Evolutionary conservation across 2,329 filamentous ascomycete genomes (phyloP), one percentile per base, ranked within the genome.

Genomic region (Arthrobotrys entomopaga): DNA sequence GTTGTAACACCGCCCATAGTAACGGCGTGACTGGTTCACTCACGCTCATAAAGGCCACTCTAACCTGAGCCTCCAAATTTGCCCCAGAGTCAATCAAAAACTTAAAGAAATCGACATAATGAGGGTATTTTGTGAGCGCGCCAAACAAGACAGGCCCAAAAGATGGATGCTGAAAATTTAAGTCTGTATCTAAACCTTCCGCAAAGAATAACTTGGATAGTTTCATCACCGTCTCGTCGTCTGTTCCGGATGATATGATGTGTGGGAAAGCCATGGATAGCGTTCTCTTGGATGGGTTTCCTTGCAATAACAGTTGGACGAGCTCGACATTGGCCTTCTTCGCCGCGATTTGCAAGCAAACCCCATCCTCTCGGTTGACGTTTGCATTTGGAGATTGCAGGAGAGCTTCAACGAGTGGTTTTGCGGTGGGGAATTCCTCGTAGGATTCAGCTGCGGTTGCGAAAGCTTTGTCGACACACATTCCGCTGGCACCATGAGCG

Each of bases 381-480:
- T 63, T 74, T 3, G 70, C 70, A 24, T 74, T 74, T 2, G 70
- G 49, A 16, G 70, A 63, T 40, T 59, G 46, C 11, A 74, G 26
- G 2, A 74, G 52, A 2, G 70, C 57, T 53, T 74, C 63, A 2
- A 74, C 57, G 3, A 74, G 52, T 5, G 63, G 57, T 43, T 74
- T 74, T 3, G 70, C 56, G 1, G 70, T 74, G 1, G 70, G 50
- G n/a, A 38, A 61, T 19, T 48, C 57, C n/a, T 67, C 63, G 13
- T 74, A 74, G 8, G 42, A 48, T n/a, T 74, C 70, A 7, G 70
- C 70, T 11, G 70, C 63, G 0, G 42, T 58, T 2, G 61, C 58
- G 19, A 74, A 67, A 2, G 70, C 70, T 42, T 74, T 74, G 19
- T 74, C 70, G 8, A 74, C 63, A 15, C 57, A 66, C 52, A 74